phyloP scores from a whole-genome alignment of 371 early-diverging fungal species.

The Mortierella sp. region DNA sequence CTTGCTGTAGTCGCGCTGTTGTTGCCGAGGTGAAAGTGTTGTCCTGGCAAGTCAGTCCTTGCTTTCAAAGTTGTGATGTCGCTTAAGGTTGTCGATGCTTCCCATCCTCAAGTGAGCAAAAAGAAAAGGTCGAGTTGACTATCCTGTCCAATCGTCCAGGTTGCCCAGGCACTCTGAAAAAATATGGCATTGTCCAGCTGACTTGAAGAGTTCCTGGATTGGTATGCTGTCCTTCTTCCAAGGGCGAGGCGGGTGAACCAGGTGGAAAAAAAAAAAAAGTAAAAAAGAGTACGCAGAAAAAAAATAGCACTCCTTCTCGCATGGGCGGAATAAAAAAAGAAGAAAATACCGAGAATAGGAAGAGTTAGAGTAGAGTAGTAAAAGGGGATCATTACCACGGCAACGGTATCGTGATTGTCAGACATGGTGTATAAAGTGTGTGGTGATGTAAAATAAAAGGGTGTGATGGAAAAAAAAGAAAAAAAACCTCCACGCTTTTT shows the following conservation, averaged over 20 bases:
- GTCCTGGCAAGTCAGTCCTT: background rate
- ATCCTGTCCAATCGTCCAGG: background rate
- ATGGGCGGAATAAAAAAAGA: background rate
- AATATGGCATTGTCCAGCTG: background rate
- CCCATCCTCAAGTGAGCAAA: background rate
- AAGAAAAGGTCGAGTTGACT: background rate
- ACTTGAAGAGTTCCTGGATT: constrained; percentile 12
- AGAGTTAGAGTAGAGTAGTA: background rate
- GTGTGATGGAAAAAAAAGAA: constrained; percentile 9
- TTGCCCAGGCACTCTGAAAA: background rate
- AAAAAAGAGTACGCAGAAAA: background rate
- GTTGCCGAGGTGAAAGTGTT: background rate
- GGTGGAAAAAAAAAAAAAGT: background rate
- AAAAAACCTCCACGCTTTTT: constrained; percentile 8
- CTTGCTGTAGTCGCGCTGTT: background rate
- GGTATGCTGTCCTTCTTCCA: background rate
- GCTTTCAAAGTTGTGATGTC: background rate
- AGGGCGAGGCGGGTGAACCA: background rate
- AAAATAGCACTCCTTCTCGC: background rate
- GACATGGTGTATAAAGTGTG: constrained; percentile 31
- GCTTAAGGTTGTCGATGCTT: background rate
- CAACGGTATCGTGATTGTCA: constrained; percentile 49
- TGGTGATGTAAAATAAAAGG: constrained; percentile 12
- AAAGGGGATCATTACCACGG: constrained; percentile 24
- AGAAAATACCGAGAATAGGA: background rate